Conservation (phyloP, 805 yeast genomes). For the Henningerozyma blattae region DNA sequence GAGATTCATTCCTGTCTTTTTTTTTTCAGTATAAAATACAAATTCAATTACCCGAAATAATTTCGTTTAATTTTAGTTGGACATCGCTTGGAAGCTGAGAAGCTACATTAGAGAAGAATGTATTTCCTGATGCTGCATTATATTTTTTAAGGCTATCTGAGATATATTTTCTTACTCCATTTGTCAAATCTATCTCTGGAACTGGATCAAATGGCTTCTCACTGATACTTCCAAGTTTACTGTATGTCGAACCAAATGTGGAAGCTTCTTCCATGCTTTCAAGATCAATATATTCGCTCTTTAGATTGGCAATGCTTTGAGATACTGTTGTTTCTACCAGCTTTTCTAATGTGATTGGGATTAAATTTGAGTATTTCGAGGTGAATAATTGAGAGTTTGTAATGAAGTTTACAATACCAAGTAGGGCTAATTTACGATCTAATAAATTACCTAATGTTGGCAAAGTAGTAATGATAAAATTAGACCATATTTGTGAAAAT, state of each 20-base stretch:
- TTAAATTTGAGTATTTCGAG: constrained; percentile 31
- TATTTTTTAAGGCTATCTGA: constrained; percentile 14
- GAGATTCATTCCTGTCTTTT: too few species aligned
- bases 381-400: constrained; percentile 21
- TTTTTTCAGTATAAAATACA: too few species aligned
- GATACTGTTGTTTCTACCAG: constrained; percentile 29
- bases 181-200: constrained; percentile 30
- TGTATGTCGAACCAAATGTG: constrained; percentile 78
- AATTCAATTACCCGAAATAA: too few species aligned
- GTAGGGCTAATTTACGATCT: constrained; percentile 41
- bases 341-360: constrained; percentile 32
- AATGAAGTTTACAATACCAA: constrained; percentile 41
- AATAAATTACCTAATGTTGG: constrained; percentile 35
- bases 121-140: constrained; percentile 10
- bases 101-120: constrained; percentile 10
- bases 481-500: constrained; percentile 38
- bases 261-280: constrained; percentile 57
- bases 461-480: constrained; percentile 30
- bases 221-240: constrained; percentile 55
- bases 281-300: constrained; percentile 27
- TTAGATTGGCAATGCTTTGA: constrained; percentile 28
- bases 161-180: constrained; percentile 16
- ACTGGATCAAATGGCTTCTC: constrained; percentile 60
- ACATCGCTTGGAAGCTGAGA: constrained; percentile 20
- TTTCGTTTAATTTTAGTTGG: constrained; percentile 14